Evolutionary conservation across 257 asterid species (phyloP).

Genomic region (Oldenlandia corymbosa): DNA sequence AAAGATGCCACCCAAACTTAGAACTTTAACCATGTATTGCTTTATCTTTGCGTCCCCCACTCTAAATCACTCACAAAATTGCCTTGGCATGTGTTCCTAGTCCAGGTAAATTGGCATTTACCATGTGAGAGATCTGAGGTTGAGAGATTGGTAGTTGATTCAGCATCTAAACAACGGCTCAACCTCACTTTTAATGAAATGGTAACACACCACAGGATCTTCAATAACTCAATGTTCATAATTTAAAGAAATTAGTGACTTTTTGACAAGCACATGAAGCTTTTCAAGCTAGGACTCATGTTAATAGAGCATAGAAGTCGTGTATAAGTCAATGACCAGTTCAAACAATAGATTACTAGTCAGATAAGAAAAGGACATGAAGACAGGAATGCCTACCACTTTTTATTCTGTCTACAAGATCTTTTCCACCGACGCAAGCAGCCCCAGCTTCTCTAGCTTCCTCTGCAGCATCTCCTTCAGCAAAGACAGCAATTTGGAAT

Average conservation of each 20-base stretch:
- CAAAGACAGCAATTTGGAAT: slow-evolving; percentile 80
- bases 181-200: slow-evolving; percentile 3
- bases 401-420: slow-evolving; percentile 64
- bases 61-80: not conserved
- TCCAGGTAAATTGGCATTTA: not conserved
- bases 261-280: not conserved
- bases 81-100: not conserved
- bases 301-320: not conserved
- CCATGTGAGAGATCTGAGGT: not conserved
- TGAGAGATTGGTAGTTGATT: not conserved
- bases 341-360: not conserved
- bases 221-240: not conserved
- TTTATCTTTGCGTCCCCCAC: not conserved
- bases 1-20: not conserved
- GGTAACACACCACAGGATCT: not conserved
- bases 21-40: not conserved
- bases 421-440: slow-evolving; percentile 89
- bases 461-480: slow-evolving; percentile 96
- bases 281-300: not conserved
- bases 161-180: not conserved
- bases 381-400: slow-evolving; percentile 40
- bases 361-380: not conserved
- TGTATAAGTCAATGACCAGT: not conserved
- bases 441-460: slow-evolving; percentile 98
- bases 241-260: not conserved